phyloP scores from a whole-genome alignment of 2,329 filamentous ascomycete genomes.

The Chrysoporthe puriensis region DNA sequence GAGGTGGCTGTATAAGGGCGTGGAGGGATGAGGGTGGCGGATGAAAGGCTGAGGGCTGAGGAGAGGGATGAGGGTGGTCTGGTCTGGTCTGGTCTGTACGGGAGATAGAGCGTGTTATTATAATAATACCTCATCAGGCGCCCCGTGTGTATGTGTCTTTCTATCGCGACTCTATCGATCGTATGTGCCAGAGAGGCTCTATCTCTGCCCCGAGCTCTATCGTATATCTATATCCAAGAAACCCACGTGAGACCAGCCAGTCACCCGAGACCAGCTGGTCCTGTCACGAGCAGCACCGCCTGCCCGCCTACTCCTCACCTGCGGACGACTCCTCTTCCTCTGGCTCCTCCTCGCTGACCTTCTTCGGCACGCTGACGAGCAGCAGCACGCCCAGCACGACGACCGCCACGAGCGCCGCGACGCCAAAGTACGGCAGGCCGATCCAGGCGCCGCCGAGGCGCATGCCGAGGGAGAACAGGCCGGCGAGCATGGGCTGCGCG shows the following conservation, averaged over 20 bases:
- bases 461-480: slow-evolving; percentile 38
- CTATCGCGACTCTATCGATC: not conserved
- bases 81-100: no score
- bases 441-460: slow-evolving; percentile 15
- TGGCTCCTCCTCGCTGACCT: not conserved
- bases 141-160: not conserved
- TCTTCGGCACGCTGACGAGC: slow-evolving; percentile 6
- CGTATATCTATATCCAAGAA: no score
- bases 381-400: not conserved
- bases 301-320: not conserved
- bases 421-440: slow-evolving; percentile 11
- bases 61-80: not conserved
- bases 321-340: not conserved
- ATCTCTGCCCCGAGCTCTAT: not conserved
- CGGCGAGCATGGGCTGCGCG: slow-evolving; percentile 36
- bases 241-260: no score
- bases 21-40: not conserved
- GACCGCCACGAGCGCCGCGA: not conserved
- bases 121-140: not conserved
- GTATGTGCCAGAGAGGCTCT: not conserved
- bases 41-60: not conserved
- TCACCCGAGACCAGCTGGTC: no score
- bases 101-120: no score
- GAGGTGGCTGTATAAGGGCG: slow-evolving; percentile 58
- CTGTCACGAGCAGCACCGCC: not conserved